A percentile compares a stretch with the other conserved stretches of the same genome.
phyloP scores from a whole-genome alignment of 78 protist species.

The Trichosphaerium sp. region DNA sequence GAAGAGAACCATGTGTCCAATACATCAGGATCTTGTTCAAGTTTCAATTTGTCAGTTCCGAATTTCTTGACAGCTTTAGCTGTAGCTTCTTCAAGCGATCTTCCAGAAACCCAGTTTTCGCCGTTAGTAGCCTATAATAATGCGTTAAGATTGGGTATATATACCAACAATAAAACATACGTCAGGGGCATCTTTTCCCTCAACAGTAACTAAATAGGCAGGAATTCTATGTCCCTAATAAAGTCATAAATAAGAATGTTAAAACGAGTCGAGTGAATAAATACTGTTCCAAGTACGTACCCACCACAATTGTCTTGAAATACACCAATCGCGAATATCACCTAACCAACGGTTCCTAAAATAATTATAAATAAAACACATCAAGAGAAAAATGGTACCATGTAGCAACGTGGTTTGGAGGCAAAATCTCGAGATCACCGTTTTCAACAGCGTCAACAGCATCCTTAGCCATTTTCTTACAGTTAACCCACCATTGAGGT shows the following conservation, averaged over 20 bases:
- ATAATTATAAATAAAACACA: slow-evolving; percentile 6
- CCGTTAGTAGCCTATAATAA: slow-evolving; percentile 1
- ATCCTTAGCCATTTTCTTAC: slow-evolving; percentile 44
- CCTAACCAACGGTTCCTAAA: slow-evolving; percentile 52
- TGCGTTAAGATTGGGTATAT: too few species aligned
- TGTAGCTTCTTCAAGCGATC: slow-evolving; percentile 12
- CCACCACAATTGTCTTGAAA: slow-evolving; percentile 99
- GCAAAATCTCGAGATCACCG: slow-evolving; percentile 61
- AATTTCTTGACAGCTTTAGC: slow-evolving; percentile 39
- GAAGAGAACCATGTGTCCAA: slow-evolving; percentile 99
- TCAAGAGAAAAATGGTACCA: slow-evolving; percentile 50
- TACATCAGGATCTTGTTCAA: slow-evolving; percentile 97
- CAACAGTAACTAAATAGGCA: slow-evolving; percentile 67
- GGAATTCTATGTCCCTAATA: slow-evolving; percentile 99
- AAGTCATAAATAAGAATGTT: too few species aligned
- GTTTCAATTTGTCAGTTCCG: slow-evolving; percentile 14
- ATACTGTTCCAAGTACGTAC: too few species aligned
- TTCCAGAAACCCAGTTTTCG: slow-evolving; percentile 42
- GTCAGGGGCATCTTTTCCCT: slow-evolving; percentile 11
- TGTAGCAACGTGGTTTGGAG: slow-evolving; percentile 32
- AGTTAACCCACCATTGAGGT: slow-evolving; percentile 94
- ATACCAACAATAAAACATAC: too few species aligned
- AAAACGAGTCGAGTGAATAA: too few species aligned
- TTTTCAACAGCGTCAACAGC: slow-evolving; percentile 34
- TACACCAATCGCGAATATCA: slow-evolving; percentile 84